Base-by-base conservation (phyloP, 2,329 filamentous ascomycete species). In the Verticillium longisporum region DNA sequence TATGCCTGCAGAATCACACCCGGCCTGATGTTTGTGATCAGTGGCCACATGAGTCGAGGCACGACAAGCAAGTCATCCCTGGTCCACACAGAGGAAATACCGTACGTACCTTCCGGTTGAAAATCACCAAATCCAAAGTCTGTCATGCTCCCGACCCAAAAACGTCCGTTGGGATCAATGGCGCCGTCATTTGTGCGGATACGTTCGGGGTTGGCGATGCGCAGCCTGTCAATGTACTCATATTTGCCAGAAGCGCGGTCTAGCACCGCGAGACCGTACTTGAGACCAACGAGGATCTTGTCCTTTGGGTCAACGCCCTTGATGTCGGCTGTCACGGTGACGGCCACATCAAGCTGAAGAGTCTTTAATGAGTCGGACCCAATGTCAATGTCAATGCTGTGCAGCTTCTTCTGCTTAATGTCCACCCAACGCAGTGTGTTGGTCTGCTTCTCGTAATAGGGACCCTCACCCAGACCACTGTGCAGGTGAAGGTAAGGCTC, bases 111-210 rank as follows among this genome's bases (percentile, higher is more conserved):
- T 72, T 88, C 83, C 55, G 85, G 78, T 68, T 87, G 78, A 60
- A 91, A 88, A 3, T 75, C 73, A 37, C 83, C 82, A 21, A 77
- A 67, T 15, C 74, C 75, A 67, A 86, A 84, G 70, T 96, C 91
- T 64, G 91, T 95, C 90, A 97, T 96, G 64, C 85, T 85, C 7
- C 92, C 91, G 6, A 92, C 80, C 89, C 91, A 96, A 76, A 94
- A 95, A 37, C 91, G 81, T 36, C 93, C 92, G 64, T 87, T 82
- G 32, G 86, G 87, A 70, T 97, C 92, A 58, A 91, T 86, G 5
- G 87, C 89, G 56, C 92, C 92, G 70, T 97, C 93, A 71, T 97
- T 97, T 73, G 89, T 82, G 61, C 86, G 78, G 72, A 90, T 79
- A 26, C 86, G 76, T 71, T 82, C 76, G 65, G 79, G 83, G 66